Evolutionary conservation across 495 filamentous ascomycete species (phyloP).

Genomic region (Oidiodendron maius): DNA sequence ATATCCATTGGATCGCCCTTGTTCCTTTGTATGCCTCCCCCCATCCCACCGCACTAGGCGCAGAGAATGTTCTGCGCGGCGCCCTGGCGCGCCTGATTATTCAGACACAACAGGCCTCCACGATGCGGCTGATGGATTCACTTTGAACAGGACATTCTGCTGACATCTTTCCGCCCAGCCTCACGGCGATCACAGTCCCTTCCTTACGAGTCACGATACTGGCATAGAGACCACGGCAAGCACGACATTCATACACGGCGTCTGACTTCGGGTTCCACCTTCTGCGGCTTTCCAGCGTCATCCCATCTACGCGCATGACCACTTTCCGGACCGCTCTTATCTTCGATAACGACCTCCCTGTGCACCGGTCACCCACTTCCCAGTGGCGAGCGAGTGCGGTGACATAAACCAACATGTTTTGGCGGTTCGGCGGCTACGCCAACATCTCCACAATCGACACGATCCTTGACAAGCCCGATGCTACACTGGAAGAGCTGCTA

Average conservation of each 20-base stretch:
- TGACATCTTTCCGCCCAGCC: slow-evolving; percentile 11
- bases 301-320: slow-evolving; percentile 21
- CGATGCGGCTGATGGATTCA: not conserved
- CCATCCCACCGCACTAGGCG: not conserved
- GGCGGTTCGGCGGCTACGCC: slow-evolving; percentile 97
- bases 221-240: slow-evolving; percentile 13
- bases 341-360: slow-evolving; percentile 3
- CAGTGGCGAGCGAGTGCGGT: slow-evolving; percentile 29
- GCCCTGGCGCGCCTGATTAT: slow-evolving; percentile 4
- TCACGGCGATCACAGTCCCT: slow-evolving; percentile 2
- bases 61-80: slow-evolving; percentile 8
- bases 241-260: slow-evolving; percentile 11
- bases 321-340: slow-evolving; percentile 4
- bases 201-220: slow-evolving; percentile 17
- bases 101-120: not conserved
- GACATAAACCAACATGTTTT: slow-evolving; percentile 78
- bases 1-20: slow-evolving; percentile 2
- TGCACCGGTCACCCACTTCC: slow-evolving; percentile 10
- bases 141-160: slow-evolving; percentile 5
- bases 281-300: slow-evolving; percentile 13
- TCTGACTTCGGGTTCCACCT: slow-evolving; percentile 9
- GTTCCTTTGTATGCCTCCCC: slow-evolving; percentile 8
- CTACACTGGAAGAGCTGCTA: slow-evolving; percentile 90
- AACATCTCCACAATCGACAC: slow-evolving; percentile 94
- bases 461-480: slow-evolving; percentile 90